Percentiles rank a stretch among this genome's conserved stretches.
These are phyloP conservation scores for Dendrobium catenatum DNA, from an alignment of 106 monocot genomes.

Conservation along the genomic window DNA sequence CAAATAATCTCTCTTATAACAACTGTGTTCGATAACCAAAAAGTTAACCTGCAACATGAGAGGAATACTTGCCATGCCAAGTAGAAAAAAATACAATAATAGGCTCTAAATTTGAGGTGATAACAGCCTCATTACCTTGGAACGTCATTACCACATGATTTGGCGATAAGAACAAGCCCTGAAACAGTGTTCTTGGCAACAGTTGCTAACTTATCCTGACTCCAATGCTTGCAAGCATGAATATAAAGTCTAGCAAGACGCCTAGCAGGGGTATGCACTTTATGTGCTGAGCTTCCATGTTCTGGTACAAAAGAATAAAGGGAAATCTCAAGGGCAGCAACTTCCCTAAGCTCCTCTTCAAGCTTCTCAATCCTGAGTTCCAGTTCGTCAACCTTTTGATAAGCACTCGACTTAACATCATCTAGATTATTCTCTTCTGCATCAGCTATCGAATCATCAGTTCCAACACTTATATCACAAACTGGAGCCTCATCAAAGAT, in stretches of 20 bases:
- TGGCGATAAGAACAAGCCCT: slow-evolving; percentile 74
- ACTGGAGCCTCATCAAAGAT: slow-evolving; percentile 37
- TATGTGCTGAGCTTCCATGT: slow-evolving; percentile 89
- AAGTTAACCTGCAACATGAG: slow-evolving; percentile 64
- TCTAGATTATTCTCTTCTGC: slow-evolving; percentile 53
- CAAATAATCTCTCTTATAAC: slow-evolving; percentile 75
- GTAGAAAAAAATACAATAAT: neutral
- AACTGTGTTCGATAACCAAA: slow-evolving; percentile 90
- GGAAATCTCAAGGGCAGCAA: slow-evolving; percentile 94
- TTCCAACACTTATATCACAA: slow-evolving; percentile 48
- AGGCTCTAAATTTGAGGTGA: neutral
- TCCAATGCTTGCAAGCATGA: slow-evolving; percentile 85
- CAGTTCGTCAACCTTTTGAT: slow-evolving; percentile 66
- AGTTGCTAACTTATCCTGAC: slow-evolving; percentile 57
- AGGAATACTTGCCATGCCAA: neutral
- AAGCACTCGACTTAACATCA: slow-evolving; percentile 23
- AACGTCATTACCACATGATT: slow-evolving; percentile 91
- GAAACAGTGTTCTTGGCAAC: slow-evolving; percentile 75
- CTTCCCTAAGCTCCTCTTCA: slow-evolving; percentile 87
- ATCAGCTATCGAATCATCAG: slow-evolving; percentile 65
- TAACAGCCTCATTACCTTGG: slow-evolving; percentile 47
- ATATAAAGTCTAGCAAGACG: slow-evolving; percentile 82
- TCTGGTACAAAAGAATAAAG: slow-evolving; percentile 86
- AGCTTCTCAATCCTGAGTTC: slow-evolving; percentile 69
- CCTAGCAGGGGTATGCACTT: slow-evolving; percentile 91